Base-by-base conservation (phyloP, 2,329 filamentous ascomycete species). In the Fusarium goolgardi region DNA sequence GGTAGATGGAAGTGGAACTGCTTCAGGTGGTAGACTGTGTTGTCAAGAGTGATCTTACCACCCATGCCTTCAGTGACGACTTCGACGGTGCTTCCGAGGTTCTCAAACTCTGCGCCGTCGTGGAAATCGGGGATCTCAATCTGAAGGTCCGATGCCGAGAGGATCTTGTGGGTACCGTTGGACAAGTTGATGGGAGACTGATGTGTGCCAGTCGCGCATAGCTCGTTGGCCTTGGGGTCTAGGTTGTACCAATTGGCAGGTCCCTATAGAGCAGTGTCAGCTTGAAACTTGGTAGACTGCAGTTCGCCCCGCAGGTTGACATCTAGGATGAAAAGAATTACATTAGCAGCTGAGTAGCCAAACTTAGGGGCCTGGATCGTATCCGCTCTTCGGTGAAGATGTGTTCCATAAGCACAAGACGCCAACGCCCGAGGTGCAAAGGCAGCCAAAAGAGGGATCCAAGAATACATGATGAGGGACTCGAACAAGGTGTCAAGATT, bases 1-100 rank as follows among this genome's bases (percentile, higher is more conserved):
- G 87, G 86, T 0, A 85, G 84, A 72, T 89, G 87, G 77, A 88
- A 86, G 75, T 88, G 86, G 77, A 88, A 88, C 68, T 88, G 86
- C 46, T 76, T 77, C 16, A 88, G 78, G 0, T 67, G 71, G 74
- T 82, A 87, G 18, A 77, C 71, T 18, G 75, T 74, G 31, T 77
- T 79, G 3, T 70, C 76, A 25, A 83, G 72, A 0, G 69, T 77
- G 5, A 86, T 80, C 13, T 79, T 83, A 31, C 84, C 85, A 50
- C 82, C 65, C n/a, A 65, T 47, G 3, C 32, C 83, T 27, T 81
- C 78, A 23, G 83, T 74, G 6, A 76, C 61, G 44, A 85, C 81
- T 71, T 86, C 81, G 37, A 87, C 78, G 0, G 84, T 86, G 29
- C 80, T 82, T 39, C 84, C 84, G 6, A 85, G 76, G 72, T 87